Percentiles rank a stretch among this genome's conserved stretches.
Conservation (phyloP, 2,329 filamentous ascomycete species). For the Ophiocordyceps camponoti-floridani region DNA sequence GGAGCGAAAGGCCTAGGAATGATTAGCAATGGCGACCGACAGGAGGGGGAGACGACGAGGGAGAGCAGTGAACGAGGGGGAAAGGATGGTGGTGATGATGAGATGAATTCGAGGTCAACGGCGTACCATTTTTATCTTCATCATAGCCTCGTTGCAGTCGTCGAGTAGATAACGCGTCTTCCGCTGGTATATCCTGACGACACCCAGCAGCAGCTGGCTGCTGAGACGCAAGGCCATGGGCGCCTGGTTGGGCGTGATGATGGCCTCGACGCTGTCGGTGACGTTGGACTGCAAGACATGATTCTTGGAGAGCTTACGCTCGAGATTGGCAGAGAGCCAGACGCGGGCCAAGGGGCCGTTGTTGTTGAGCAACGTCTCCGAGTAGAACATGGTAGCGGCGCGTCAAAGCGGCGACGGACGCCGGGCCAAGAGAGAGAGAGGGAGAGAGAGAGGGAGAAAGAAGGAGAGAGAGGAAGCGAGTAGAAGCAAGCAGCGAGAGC, state of each 20-base stretch:
- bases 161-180: conserved; percentile 94
- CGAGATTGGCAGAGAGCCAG: conserved; percentile 94
- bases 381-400: conserved; percentile 70
- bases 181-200: conserved; percentile 92
- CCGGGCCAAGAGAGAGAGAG: background rate
- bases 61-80: background rate
- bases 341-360: conserved; percentile 92
- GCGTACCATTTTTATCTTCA: conserved; percentile 95
- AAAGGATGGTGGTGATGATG: too few relatives aligned
- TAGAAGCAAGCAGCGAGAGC: conserved; percentile 6
- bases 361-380: conserved; percentile 87
- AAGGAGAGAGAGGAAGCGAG: conserved; percentile 8
- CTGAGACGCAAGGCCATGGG: conserved; percentile 89
- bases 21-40: conserved; percentile 10
- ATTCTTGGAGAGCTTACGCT: conserved; percentile 95
- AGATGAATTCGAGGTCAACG: too few relatives aligned
- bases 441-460: conserved; percentile 2
- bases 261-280: conserved; percentile 84
- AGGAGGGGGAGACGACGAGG: background rate
- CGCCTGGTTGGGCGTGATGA: conserved; percentile 82
- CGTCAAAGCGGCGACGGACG: background rate
- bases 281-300: conserved; percentile 92
- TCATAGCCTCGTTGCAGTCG: conserved; percentile 90
- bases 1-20: conserved; percentile 67
- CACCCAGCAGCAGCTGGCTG: conserved; percentile 83